Evolutionary conservation across 768 basidiomycete genomes (phyloP).

Genomic region (Rickenella mellea): DNA sequence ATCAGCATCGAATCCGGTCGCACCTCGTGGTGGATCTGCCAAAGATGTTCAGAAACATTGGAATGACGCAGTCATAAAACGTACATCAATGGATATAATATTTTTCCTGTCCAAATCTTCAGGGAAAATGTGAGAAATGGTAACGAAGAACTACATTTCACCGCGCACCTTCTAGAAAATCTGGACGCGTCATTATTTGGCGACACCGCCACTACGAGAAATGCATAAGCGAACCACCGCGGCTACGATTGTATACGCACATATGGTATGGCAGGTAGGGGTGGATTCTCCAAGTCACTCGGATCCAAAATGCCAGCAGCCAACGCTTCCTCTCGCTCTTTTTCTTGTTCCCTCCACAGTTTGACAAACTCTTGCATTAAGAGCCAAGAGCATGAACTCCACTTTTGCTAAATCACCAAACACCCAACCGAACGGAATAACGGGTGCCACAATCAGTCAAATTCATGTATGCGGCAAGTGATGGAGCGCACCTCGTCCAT

Average conservation of each 20-base stretch:
- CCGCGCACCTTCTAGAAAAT: conserved; percentile 65
- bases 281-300: conserved; percentile 31
- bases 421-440: neutral
- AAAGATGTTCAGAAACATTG: conserved; percentile 1
- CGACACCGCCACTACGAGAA: conserved; percentile 51
- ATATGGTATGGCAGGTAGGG: conserved; percentile 56
- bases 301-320: conserved; percentile 23
- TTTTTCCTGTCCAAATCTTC: conserved; percentile 58
- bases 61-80: conserved; percentile 13
- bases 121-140: conserved; percentile 3
- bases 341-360: conserved; percentile 39
- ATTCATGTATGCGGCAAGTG: neutral
- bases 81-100: conserved; percentile 72
- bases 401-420: conserved; percentile 50
- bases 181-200: conserved; percentile 76
- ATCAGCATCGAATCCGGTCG: conserved; percentile 75
- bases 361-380: conserved; percentile 67
- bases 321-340: conserved; percentile 29
- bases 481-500: conserved; percentile 68
- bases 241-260: conserved; percentile 22
- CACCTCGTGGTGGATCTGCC: conserved; percentile 62
- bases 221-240: conserved; percentile 5
- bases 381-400: conserved; percentile 76
- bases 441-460: neutral
- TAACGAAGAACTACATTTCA: neutral